phyloP scores from a whole-genome alignment of 495 filamentous ascomycete genomes.

The Trichoderma parareesei region DNA sequence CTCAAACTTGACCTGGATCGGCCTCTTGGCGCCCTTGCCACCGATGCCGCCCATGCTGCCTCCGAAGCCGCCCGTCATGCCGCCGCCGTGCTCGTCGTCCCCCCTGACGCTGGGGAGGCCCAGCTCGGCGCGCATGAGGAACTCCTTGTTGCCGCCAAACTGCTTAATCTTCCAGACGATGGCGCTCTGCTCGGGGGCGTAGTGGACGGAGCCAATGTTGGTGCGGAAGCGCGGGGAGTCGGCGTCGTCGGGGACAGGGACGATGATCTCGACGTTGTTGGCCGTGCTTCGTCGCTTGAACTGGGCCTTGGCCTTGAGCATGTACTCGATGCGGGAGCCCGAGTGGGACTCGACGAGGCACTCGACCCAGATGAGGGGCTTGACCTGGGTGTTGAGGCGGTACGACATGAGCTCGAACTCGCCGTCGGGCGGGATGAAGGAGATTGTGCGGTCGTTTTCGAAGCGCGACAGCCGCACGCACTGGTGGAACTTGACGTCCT shows the following conservation, averaged over 20 bases:
- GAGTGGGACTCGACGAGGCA: conserved; percentile 94
- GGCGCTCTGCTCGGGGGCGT: conserved; percentile 92
- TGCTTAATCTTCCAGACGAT: conserved; percentile 99
- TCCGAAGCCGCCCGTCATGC: conserved; percentile 93
- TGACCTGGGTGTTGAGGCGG: conserved; percentile 96
- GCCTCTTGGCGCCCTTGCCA: conserved; percentile 81
- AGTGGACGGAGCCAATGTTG: conserved; percentile 96
- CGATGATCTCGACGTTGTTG: conserved; percentile 97
- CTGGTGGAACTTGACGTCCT: conserved; percentile 99
- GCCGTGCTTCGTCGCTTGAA: conserved; percentile 97
- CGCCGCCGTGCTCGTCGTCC: conserved; percentile 90
- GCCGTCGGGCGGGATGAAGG: conserved; percentile 96
- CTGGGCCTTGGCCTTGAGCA: conserved; percentile 96
- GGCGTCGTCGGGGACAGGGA: conserved; percentile 95
- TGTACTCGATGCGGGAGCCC: conserved; percentile 92
- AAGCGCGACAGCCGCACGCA: conserved; percentile 93
- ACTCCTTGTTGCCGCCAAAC: conserved; percentile 96
- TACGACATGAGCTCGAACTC: conserved; percentile 99
- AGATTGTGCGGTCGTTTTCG: conserved; percentile 98
- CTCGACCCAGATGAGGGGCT: conserved; percentile 98
- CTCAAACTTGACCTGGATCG: conserved; percentile 98
- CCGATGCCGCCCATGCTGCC: conserved; percentile 84
- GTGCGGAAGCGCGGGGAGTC: conserved; percentile 95
- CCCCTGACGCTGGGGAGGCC: conserved; percentile 90
- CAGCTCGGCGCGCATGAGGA: conserved; percentile 98